Percentiles rank a stretch among this genome's conserved stretches.
Conservation (phyloP, 192 early-diverging fungal genomes). For the Funneliformis mosseae region DNA sequence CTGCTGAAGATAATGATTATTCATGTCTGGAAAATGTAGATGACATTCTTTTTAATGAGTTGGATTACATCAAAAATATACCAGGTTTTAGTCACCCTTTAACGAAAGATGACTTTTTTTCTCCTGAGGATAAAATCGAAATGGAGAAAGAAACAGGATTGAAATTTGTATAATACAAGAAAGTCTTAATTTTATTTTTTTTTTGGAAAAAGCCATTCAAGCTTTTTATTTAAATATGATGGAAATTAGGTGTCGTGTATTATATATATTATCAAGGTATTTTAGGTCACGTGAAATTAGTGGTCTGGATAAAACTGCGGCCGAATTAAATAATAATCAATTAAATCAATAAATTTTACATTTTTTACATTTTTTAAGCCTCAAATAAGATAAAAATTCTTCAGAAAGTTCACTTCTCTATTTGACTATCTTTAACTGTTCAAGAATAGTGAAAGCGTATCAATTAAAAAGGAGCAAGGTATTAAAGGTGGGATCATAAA, state of each 20-base stretch:
- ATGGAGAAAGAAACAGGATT: neutral
- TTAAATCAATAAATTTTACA: neutral
- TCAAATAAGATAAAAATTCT: no score
- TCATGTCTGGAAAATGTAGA: neutral
- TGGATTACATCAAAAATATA: neutral
- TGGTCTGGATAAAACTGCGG: neutral
- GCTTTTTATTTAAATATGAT: no score
- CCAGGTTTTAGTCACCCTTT: neutral
- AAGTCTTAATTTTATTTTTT: no score
- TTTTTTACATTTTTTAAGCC: neutral
- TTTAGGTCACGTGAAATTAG: no score
- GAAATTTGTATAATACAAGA: neutral
- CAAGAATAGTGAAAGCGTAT: neutral
- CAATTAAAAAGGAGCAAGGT: neutral
- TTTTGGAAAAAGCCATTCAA: no score
- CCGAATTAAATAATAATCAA: neutral
- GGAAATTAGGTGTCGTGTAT: no score
- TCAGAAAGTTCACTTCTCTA: no score
- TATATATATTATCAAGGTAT: no score
- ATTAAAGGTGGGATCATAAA: neutral
- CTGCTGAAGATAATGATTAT: no score
- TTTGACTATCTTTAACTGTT: no score
- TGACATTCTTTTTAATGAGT: neutral
- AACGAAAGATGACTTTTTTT: constrained; percentile 3
- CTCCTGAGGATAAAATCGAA: neutral